A percentile compares a stretch with the other conserved stretches of the same genome.
Conservation (phyloP, 2,329 filamentous ascomycete genomes). For the Sporothrix inflata region DNA sequence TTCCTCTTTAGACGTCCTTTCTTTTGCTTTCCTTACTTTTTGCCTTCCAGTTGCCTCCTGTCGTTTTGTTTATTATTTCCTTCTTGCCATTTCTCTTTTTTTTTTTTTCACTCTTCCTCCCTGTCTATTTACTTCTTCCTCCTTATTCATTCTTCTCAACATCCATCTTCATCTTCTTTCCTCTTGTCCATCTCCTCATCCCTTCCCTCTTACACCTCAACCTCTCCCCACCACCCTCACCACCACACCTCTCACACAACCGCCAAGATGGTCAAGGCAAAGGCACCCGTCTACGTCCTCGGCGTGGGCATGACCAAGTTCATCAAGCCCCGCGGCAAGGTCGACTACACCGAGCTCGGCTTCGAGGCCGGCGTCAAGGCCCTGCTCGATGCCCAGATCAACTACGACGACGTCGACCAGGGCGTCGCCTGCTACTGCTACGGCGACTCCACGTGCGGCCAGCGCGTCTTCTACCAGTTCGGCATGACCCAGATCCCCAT, state of each 20-base stretch:
- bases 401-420: constrained; percentile 94
- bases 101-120: not conserved
- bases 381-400: constrained; percentile 83
- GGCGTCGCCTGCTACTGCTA: constrained; percentile 98
- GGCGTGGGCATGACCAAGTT: constrained; percentile 99
- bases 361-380: constrained; percentile 92
- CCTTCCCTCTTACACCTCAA: not conserved
- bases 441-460: constrained; percentile 90
- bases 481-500: constrained; percentile 96
- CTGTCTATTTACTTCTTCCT: not conserved
- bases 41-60: not conserved
- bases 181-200: not conserved
- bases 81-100: not conserved
- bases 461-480: constrained; percentile 98
- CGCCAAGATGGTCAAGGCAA: constrained; percentile 52
- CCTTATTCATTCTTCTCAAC: not conserved
- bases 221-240: not conserved
- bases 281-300: constrained; percentile 75
- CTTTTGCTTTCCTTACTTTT: not conserved
- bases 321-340: constrained; percentile 92
- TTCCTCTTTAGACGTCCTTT: not conserved
- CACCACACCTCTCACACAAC: not conserved
- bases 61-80: constrained; percentile 17
- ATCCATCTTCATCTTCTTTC: not conserved
- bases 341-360: constrained; percentile 92